Conservation (phyloP, 768 basidiomycete genomes). For the Psilocybe subaeruginosa region DNA sequence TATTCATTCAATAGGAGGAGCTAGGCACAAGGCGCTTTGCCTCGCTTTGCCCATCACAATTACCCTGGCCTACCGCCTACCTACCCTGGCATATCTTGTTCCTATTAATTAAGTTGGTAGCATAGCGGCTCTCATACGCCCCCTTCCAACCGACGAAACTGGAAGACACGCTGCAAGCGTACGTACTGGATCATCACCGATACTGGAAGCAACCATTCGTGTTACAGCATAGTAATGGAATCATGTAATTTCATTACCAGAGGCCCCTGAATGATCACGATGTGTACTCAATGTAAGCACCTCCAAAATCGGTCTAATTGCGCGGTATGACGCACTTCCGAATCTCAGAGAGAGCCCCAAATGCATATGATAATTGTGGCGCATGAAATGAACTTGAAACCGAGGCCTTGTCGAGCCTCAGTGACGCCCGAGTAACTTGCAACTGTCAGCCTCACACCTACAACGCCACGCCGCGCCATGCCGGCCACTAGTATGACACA, state of each 20-base stretch:
- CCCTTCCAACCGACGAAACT: too few relatives aligned
- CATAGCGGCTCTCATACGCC: too few relatives aligned
- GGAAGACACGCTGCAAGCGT: too few relatives aligned
- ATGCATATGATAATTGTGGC: background rate
- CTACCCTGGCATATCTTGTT: background rate
- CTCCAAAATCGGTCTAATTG: background rate
- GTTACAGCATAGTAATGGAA: background rate
- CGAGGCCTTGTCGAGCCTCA: too few relatives aligned
- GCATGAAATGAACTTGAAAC: background rate
- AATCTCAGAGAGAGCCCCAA: background rate
- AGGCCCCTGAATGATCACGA: background rate
- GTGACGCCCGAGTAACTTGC: too few relatives aligned
- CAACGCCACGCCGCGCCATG: too few relatives aligned
- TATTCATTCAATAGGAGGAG: background rate
- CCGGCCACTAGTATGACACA: background rate
- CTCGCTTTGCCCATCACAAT: too few relatives aligned
- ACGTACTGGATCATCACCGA: background rate
- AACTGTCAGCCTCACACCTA: too few relatives aligned
- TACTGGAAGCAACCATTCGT: background rate
- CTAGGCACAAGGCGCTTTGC: background rate
- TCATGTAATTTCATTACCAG: background rate
- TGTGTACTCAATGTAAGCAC: background rate
- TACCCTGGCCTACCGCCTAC: too few relatives aligned
- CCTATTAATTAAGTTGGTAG: background rate
- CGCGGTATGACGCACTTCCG: background rate